Base-by-base conservation (phyloP, 2,329 filamentous ascomycete genomes). In the Verticillium nonalfalfae region DNA sequence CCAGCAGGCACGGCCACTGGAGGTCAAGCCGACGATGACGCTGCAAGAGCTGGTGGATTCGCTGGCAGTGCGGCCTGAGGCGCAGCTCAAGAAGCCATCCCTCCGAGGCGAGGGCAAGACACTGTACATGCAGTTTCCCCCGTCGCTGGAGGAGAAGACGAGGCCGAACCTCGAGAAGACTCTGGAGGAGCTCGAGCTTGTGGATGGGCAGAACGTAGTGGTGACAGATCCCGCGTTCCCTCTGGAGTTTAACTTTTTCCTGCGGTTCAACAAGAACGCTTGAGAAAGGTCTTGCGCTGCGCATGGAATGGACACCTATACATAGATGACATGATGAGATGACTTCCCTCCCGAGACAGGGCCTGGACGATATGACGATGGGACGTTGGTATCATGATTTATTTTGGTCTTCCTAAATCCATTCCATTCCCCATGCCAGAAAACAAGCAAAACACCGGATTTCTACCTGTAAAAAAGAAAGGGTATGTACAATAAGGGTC, bases 51-150 rank as follows among this genome's bases (percentile, higher is more conserved):
- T 98, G 62, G 85, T 98, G 33, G 93, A 96, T 57, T 90, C 88
- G 39, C 81, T 99, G 54, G 90, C 91, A 1, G 85, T 90, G 68
- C 85, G 90, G 66, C 91, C 95, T 2, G 94, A 97, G 74, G 88
- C 93, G 61, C 95, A 98, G 76, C 82, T 99, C 60, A 98, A 97
- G 82, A 93, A 93, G 73, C 94, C 95, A 0, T 96, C 91, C 7
- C 84, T 99, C 67, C 85, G 93, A 57, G 81, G 79, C 0, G 88
- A 94, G 68, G 85, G 85, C 60, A 95, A 90, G 79, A 95, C 91
- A 3, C 81, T 99, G 54, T 99, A 97, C 74, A 95, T 96, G 82
- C 92, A 93, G 67, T 87, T 84, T 34, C 93, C 95, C 1, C 86
- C 88, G 6, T 86, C 90, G 65, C 78, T 99, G 60, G 91, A 97